These are phyloP conservation scores for Botryotinia narcissicola DNA, from an alignment of 2,329 filamentous ascomycete genomes.

Conservation along the genomic window DNA sequence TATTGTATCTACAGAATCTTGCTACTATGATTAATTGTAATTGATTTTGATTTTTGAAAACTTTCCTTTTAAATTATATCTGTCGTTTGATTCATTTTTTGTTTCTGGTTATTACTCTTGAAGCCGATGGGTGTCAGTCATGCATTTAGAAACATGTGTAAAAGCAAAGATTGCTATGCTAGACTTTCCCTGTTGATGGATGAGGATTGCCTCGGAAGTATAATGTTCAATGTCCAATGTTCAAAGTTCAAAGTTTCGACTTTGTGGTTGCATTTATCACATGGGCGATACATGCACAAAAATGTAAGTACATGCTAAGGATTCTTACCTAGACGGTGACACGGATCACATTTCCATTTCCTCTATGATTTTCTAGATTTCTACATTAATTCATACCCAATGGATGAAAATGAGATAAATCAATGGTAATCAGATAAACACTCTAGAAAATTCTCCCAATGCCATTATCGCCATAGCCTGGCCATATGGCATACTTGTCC, in stretches of 20 bases:
- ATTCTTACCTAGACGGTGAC: neutral
- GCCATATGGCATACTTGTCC: conserved; percentile 81
- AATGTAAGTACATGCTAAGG: neutral
- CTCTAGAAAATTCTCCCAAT: conserved; percentile 67
- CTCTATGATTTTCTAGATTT: neutral
- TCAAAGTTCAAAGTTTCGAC: neutral
- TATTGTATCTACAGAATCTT: neutral
- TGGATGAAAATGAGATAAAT: neutral
- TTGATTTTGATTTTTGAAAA: neutral
- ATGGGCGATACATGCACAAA: neutral
- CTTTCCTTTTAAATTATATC: neutral
- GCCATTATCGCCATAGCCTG: conserved; percentile 85
- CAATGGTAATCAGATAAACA: conserved; percentile 8
- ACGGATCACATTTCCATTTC: neutral
- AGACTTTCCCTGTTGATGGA: neutral
- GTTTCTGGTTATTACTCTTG: neutral
- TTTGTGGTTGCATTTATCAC: neutral
- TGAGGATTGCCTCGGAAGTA: neutral
- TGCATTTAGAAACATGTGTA: neutral
- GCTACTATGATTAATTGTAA: neutral
- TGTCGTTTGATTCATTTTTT: neutral
- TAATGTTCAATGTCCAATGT: neutral
- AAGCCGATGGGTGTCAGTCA: neutral
- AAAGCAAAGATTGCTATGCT: neutral
- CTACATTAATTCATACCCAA: neutral